phyloP scores from a whole-genome alignment of 1,284 basidiomycete species.

The Prillingera fragicola region DNA sequence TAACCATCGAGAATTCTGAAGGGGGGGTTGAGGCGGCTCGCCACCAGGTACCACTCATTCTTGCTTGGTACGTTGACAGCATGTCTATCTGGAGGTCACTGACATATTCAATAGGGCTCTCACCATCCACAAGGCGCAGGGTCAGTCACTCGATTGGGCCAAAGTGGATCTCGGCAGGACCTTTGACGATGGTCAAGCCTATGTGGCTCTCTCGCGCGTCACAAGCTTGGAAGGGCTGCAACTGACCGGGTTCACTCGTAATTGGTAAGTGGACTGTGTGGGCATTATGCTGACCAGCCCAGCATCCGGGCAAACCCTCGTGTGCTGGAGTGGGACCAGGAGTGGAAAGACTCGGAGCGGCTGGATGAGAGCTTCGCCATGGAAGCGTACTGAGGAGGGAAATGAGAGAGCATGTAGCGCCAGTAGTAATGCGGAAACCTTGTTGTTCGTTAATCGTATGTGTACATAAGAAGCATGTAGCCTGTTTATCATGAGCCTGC shows the following conservation, averaged over 20 bases:
- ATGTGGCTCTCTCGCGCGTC: conserved; percentile 39
- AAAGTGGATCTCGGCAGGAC: conserved; percentile 50
- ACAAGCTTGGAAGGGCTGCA: conserved; percentile 32
- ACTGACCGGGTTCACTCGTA: conserved; percentile 17
- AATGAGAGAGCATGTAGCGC: too few species aligned
- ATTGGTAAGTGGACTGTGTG: conserved; percentile 14
- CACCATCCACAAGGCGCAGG: conserved; percentile 44
- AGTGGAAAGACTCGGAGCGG: too few species aligned
- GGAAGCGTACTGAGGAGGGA: too few species aligned
- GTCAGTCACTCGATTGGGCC: conserved; percentile 63
- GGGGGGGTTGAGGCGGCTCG: conserved; percentile 1
- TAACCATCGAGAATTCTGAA: conserved; percentile 2
- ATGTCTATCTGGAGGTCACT: too few species aligned
- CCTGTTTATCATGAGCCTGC: too few species aligned
- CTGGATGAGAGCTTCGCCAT: too few species aligned
- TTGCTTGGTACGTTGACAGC: conserved; percentile 8
- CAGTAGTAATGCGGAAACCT: too few species aligned
- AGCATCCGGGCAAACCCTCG: too few species aligned
- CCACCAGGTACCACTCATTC: conserved; percentile 10
- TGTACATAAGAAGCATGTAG: too few species aligned
- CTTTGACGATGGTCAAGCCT: conserved; percentile 48
- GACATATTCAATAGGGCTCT: conserved; percentile 18
- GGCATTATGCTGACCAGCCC: neutral
- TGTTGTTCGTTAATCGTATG: too few species aligned
- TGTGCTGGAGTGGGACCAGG: too few species aligned